phyloP scores from a whole-genome alignment of 2,329 filamentous ascomycete species.

The Aspergillus transmontanensis region DNA sequence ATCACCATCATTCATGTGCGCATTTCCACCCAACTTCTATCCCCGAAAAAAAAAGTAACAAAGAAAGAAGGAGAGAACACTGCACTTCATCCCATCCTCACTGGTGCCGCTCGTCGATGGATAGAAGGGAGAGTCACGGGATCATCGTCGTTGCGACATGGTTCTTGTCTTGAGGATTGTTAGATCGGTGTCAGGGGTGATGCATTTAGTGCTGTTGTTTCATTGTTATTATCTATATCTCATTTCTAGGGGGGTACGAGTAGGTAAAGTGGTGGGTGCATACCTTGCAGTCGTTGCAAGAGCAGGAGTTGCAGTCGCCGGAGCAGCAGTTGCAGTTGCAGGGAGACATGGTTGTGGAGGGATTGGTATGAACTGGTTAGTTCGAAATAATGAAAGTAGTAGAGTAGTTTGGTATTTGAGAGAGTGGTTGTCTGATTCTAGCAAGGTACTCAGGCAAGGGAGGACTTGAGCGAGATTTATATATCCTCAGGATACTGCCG shows the following conservation, averaged over 20 bases:
- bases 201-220: background rate
- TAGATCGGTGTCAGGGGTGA: background rate
- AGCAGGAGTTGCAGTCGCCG: slow-evolving; percentile 43
- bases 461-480: background rate
- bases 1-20: background rate
- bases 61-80: background rate
- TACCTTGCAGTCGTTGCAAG: slow-evolving; percentile 42
- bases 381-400: background rate
- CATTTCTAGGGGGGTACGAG: background rate
- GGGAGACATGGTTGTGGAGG: slow-evolving; percentile 41
- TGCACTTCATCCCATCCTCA: background rate
- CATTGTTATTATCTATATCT: background rate
- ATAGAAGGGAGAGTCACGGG: background rate
- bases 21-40: background rate
- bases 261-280: slow-evolving; percentile 12
- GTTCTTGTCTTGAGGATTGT: background rate
- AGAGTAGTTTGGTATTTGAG: background rate
- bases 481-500: background rate
- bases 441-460: background rate
- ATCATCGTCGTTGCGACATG: background rate
- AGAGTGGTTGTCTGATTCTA: background rate
- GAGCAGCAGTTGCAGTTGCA: slow-evolving; percentile 46
- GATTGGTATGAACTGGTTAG: slow-evolving; percentile 1
- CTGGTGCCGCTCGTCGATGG: background rate
- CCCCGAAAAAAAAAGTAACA: background rate